Conservation (phyloP, 768 basidiomycete genomes). For the Crepidotus variabilis region DNA sequence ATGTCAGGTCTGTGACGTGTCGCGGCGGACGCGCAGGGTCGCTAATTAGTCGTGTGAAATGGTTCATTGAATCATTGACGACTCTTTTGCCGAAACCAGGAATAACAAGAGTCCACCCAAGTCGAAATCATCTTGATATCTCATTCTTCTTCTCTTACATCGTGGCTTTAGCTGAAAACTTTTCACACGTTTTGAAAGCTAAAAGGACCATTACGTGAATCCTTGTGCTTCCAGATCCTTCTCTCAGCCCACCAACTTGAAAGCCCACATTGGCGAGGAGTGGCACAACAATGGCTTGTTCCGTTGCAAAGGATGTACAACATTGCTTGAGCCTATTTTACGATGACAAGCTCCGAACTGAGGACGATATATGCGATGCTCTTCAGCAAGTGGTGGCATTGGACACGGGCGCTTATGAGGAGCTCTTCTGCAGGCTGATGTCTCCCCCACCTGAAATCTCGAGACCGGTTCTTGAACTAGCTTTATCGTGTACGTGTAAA, state of each 20-base stretch:
- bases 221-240: neutral
- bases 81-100: neutral
- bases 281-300: neutral
- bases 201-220: neutral
- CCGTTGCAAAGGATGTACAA: neutral
- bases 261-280: neutral
- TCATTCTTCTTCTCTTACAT: neutral
- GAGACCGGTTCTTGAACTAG: slow-evolving; percentile 8
- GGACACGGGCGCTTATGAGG: neutral
- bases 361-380: neutral
- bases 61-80: neutral
- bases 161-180: neutral
- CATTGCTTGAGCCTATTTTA: slow-evolving; percentile 1
- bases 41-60: neutral
- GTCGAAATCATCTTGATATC: neutral
- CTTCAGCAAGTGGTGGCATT: neutral
- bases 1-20: slow-evolving; percentile 2
- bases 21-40: neutral
- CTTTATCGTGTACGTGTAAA: slow-evolving; percentile 11
- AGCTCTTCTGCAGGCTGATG: slow-evolving; percentile 4
- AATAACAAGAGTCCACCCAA: neutral
- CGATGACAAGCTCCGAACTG: slow-evolving; percentile 4
- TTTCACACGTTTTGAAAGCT: neutral
- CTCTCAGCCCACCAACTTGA: neutral
- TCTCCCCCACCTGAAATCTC: slow-evolving; percentile 4